A percentile compares a stretch with the other conserved stretches of the same genome.
Conservation (phyloP, 192 early-diverging fungal genomes). For the Umbelopsis sp. region DNA sequence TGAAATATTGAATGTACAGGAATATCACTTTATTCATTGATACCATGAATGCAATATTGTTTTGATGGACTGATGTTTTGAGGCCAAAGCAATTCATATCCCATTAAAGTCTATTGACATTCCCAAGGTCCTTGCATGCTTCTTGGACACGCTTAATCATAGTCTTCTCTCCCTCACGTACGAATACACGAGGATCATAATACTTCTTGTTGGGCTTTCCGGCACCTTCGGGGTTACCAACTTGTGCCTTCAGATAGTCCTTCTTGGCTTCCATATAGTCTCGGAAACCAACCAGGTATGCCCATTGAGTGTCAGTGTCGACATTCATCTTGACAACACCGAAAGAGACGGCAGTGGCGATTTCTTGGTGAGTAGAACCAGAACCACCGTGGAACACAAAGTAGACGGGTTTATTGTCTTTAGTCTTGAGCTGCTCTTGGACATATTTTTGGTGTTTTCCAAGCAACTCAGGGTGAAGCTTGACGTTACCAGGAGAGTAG, state of each 20-base stretch:
- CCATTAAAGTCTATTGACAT: conserved; percentile 62
- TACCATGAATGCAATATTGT: too few species aligned
- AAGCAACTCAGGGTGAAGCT: conserved; percentile 85
- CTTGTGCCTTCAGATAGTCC: conserved; percentile 84
- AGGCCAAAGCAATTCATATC: background rate
- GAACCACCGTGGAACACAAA: conserved; percentile 98
- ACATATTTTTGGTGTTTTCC: conserved; percentile 88
- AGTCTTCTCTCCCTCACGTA: conserved; percentile 86
- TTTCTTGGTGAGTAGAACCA: conserved; percentile 52
- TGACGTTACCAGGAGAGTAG: conserved; percentile 92
- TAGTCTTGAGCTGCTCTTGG: conserved; percentile 60
- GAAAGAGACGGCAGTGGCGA: conserved; percentile 20
- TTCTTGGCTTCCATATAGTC: conserved; percentile 85
- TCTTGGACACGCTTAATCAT: conserved; percentile 80
- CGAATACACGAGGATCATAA: conserved; percentile 91
- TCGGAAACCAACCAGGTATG: conserved; percentile 86
- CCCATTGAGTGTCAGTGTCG: conserved; percentile 96
- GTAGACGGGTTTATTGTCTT: conserved; percentile 74
- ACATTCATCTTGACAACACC: conserved; percentile 98
- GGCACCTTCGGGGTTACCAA: conserved; percentile 90
- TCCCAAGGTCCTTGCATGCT: conserved; percentile 78
- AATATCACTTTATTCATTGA: too few species aligned
- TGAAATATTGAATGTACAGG: too few species aligned
- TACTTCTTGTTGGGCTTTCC: conserved; percentile 97
- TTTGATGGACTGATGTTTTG: background rate